These are phyloP conservation scores for Phytophthora podocarpi DNA, from an alignment of 352 stramenopile species.

Conservation along the genomic window DNA sequence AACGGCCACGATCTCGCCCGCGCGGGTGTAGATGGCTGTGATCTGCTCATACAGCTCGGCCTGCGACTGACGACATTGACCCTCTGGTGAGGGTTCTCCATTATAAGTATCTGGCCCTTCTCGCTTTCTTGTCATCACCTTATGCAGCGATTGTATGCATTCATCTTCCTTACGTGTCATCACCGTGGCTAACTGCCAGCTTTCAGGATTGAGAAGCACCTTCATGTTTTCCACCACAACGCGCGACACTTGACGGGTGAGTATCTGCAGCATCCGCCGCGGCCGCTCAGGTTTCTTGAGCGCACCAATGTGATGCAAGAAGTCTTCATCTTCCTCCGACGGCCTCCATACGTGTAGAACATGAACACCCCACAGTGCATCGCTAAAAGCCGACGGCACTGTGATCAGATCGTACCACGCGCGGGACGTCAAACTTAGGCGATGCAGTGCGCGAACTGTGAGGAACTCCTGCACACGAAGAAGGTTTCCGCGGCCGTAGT, in stretches of 20 bases:
- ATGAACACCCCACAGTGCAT: slow-evolving; percentile 56
- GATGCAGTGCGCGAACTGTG: slow-evolving; percentile 43
- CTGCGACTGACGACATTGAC: background rate
- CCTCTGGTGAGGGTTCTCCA: background rate
- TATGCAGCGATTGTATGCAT: slow-evolving; percentile 11
- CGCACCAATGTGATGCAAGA: slow-evolving; percentile 47
- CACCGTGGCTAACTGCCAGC: slow-evolving; percentile 56
- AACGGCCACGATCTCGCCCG: slow-evolving; percentile 59
- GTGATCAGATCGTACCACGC: slow-evolving; percentile 60
- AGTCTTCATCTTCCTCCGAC: slow-evolving; percentile 37
- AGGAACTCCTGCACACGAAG: slow-evolving; percentile 54
- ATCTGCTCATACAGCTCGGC: slow-evolving; percentile 59
- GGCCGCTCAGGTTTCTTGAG: slow-evolving; percentile 48
- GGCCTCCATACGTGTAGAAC: slow-evolving; percentile 50
- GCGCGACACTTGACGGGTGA: slow-evolving; percentile 53
- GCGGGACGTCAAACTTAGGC: slow-evolving; percentile 50
- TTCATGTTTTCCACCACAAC: slow-evolving; percentile 62
- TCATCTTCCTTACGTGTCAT: slow-evolving; percentile 24
- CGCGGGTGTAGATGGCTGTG: slow-evolving; percentile 46
- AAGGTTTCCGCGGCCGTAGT: slow-evolving; percentile 42
- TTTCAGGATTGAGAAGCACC: slow-evolving; percentile 46
- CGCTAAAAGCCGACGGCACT: slow-evolving; percentile 32
- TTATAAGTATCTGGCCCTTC: background rate
- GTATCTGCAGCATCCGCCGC: slow-evolving; percentile 50
- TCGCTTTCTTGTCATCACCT: slow-evolving; percentile 14